A percentile compares a stretch with the other conserved stretches of the same genome.
Evolutionary conservation across 2,329 filamentous ascomycete species (phyloP).

Genomic region (Aspergillus latus): DNA sequence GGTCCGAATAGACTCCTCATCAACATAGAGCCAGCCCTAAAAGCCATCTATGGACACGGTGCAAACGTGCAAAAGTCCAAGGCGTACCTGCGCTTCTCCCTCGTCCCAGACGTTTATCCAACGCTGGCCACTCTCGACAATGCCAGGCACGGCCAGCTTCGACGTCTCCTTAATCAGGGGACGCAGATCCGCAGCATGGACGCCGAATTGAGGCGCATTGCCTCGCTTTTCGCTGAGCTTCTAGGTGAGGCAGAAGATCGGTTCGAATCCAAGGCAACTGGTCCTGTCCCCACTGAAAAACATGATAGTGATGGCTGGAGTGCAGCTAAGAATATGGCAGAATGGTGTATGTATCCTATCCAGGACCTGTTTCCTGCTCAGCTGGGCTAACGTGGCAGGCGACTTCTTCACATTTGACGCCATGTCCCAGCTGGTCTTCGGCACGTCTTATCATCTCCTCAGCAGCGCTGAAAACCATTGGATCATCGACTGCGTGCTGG

Average conservation of each 20-base stretch:
- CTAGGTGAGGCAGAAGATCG: neutral
- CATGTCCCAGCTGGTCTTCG: slow-evolving; percentile 1
- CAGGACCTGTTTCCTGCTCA: too few relatives aligned
- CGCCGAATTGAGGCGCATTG: neutral
- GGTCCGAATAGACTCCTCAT: neutral
- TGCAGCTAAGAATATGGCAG: neutral
- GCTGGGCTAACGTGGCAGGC: neutral
- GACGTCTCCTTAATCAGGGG: neutral
- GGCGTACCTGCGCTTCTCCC: neutral
- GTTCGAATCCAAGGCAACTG: neutral
- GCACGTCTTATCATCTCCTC: neutral
- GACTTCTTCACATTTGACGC: neutral
- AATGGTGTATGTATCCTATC: neutral
- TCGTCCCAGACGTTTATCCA: neutral
- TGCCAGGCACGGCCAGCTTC: neutral
- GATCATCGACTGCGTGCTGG: neutral
- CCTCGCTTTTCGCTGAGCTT: neutral
- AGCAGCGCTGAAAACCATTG: neutral
- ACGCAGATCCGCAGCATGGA: neutral
- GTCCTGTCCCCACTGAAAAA: neutral
- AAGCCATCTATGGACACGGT: neutral
- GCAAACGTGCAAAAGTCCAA: neutral
- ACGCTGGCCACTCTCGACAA: neutral
- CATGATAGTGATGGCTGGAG: neutral
- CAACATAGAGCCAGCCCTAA: neutral